phyloP scores from a whole-genome alignment of 2,329 filamentous ascomycete species.

The Clarireedia hainanense region DNA sequence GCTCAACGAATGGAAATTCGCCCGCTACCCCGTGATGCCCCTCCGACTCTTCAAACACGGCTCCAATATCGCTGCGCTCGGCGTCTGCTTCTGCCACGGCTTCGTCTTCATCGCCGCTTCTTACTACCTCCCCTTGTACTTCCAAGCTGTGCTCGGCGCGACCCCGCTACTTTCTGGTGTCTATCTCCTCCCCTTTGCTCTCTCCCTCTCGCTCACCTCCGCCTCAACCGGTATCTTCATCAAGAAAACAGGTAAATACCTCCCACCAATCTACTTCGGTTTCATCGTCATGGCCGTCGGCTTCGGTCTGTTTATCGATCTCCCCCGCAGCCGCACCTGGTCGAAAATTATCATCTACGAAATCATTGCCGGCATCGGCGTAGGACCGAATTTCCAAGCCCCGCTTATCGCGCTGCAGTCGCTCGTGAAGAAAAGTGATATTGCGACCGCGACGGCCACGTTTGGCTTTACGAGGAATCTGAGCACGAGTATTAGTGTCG shows the following conservation, averaged over 20 bases:
- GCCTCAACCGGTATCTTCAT: conserved; percentile 48
- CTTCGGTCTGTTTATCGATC: conserved; percentile 54
- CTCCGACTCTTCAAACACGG: conserved; percentile 59
- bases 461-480: conserved; percentile 45
- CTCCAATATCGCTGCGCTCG: conserved; percentile 59
- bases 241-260: conserved; percentile 59
- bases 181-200: conserved; percentile 63
- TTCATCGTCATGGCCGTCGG: conserved; percentile 55
- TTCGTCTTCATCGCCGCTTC: conserved; percentile 32
- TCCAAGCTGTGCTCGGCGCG: conserved; percentile 46
- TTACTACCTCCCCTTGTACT: conserved; percentile 52
- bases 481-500: conserved; percentile 38
- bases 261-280: conserved; percentile 50
- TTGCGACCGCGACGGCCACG: conserved; percentile 60
- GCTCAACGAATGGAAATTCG: conserved; percentile 64
- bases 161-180: conserved; percentile 65
- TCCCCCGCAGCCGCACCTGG: conserved; percentile 46
- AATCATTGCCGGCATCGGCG: conserved; percentile 54
- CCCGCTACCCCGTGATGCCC: conserved; percentile 73
- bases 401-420: conserved; percentile 63
- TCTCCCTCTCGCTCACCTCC: conserved; percentile 59
- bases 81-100: conserved; percentile 65
- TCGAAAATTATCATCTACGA: conserved; percentile 52
- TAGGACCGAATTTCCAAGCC: conserved; percentile 62
- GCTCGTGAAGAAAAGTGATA: conserved; percentile 52